Evolutionary conservation across 1,139 yeast species (phyloP).

Genomic region (Hyphopichia burtonii): DNA sequence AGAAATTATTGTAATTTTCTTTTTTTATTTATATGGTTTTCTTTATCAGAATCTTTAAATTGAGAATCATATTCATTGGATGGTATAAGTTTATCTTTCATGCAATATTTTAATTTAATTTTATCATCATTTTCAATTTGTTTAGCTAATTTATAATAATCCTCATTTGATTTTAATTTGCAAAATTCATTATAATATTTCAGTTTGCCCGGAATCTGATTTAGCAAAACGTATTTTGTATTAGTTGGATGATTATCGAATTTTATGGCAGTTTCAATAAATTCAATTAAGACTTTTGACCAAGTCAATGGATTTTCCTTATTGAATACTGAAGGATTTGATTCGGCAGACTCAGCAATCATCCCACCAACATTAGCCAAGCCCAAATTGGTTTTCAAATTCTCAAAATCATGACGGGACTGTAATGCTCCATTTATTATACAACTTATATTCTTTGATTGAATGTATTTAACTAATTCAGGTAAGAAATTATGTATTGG

Average conservation of each 20-base stretch:
- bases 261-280: conserved; percentile 49
- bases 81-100: conserved; percentile 14
- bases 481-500: conserved; percentile 66
- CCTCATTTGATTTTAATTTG: conserved; percentile 55
- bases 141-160: conserved; percentile 36
- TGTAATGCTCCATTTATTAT: conserved; percentile 78
- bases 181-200: conserved; percentile 58
- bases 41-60: background rate
- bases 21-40: background rate
- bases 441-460: conserved; percentile 63
- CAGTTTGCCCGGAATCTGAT: conserved; percentile 80
- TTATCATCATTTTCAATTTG: conserved; percentile 29
- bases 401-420: conserved; percentile 53
- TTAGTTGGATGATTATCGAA: conserved; percentile 66
- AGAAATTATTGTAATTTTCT: background rate
- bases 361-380: conserved; percentile 70
- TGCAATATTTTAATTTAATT: conserved; percentile 34
- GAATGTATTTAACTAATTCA: conserved; percentile 61
- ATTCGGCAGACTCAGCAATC: conserved; percentile 91
- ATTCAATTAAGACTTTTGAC: conserved; percentile 55
- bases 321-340: conserved; percentile 76
- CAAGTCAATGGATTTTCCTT: conserved; percentile 49
- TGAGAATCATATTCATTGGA: too few species aligned
- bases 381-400: conserved; percentile 52
- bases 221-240: conserved; percentile 74